phyloP scores from a whole-genome alignment of 495 filamentous ascomycete genomes.

The Jackrogersella multiformis region DNA sequence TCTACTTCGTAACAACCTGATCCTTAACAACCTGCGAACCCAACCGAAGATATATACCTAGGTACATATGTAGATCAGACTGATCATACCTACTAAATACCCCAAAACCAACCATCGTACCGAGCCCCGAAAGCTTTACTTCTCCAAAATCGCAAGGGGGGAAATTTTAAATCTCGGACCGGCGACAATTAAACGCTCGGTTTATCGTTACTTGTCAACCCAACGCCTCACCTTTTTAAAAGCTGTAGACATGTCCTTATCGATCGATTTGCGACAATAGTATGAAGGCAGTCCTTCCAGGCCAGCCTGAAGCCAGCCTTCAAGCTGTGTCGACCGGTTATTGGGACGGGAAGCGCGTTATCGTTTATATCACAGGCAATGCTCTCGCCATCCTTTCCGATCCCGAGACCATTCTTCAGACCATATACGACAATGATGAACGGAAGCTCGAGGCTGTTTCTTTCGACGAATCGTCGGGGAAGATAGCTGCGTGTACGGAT shows the following conservation, averaged over 20 bases:
- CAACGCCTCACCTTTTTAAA: not conserved
- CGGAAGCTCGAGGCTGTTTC: slow-evolving; percentile 74
- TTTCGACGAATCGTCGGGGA: slow-evolving; percentile 83
- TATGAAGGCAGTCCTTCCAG: slow-evolving; percentile 84
- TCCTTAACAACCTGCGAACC: too few relatives aligned
- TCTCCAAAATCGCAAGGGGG: not conserved
- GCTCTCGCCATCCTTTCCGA: slow-evolving; percentile 83
- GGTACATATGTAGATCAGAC: slow-evolving; percentile 9
- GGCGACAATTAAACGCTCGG: slow-evolving; percentile 8
- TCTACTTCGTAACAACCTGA: too few relatives aligned
- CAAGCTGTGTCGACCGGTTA: slow-evolving; percentile 87
- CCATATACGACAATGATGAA: slow-evolving; percentile 85
- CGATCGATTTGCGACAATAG: slow-evolving; percentile 48
- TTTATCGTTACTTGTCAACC: not conserved
- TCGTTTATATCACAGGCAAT: slow-evolving; percentile 93
- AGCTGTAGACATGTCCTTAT: slow-evolving; percentile 42
- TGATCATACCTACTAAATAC: not conserved
- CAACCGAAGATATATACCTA: not conserved
- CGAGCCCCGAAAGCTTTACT: slow-evolving; percentile 5
- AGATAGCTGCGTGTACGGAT: slow-evolving; percentile 78
- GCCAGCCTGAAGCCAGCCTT: slow-evolving; percentile 86
- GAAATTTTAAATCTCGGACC: not conserved
- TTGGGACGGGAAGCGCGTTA: slow-evolving; percentile 82
- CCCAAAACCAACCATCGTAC: not conserved
- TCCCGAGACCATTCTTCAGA: slow-evolving; percentile 81